Evolutionary conservation across 192 early-diverging fungal species (phyloP).

Genomic region (Backusella liffmaniae): DNA sequence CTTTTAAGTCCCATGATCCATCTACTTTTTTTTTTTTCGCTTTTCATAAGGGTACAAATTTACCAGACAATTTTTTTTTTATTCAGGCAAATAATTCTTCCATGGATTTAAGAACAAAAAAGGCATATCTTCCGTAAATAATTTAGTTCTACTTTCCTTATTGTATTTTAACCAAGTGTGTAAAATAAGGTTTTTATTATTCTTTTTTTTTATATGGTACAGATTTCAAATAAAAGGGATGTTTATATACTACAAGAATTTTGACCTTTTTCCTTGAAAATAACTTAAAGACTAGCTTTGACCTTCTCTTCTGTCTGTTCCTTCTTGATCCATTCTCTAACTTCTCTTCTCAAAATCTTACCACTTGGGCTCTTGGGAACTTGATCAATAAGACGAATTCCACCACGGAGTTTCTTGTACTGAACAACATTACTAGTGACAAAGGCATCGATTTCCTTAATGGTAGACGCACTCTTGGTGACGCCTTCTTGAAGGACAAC

Average conservation of each 20-base stretch:
- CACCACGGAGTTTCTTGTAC: conserved; percentile 83
- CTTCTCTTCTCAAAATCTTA: conserved; percentile 80
- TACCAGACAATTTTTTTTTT: neutral
- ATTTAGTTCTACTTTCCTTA: neutral
- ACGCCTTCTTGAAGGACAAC: conserved; percentile 59
- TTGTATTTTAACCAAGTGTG: neutral
- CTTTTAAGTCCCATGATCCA: neutral
- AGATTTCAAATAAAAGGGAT: neutral
- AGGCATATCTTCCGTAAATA: neutral
- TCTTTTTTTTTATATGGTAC: neutral
- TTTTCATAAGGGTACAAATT: neutral
- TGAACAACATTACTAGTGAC: conserved; percentile 57
- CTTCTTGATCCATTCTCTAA: conserved; percentile 44
- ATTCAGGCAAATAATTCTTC: neutral
- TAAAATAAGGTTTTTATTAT: neutral
- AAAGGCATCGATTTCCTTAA: conserved; percentile 50
- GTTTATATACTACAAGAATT: neutral
- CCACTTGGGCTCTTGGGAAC: conserved; percentile 82
- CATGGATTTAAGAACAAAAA: neutral
- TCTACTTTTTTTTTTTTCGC: neutral
- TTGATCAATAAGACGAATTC: conserved; percentile 65
- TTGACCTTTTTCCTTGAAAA: neutral
- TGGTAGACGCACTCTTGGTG: conserved; percentile 36
- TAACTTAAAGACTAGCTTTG: neutral
- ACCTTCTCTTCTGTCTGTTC: conserved; percentile 8